Conservation (phyloP, 495 filamentous ascomycete species). For the Lineolata rhizophorae region DNA sequence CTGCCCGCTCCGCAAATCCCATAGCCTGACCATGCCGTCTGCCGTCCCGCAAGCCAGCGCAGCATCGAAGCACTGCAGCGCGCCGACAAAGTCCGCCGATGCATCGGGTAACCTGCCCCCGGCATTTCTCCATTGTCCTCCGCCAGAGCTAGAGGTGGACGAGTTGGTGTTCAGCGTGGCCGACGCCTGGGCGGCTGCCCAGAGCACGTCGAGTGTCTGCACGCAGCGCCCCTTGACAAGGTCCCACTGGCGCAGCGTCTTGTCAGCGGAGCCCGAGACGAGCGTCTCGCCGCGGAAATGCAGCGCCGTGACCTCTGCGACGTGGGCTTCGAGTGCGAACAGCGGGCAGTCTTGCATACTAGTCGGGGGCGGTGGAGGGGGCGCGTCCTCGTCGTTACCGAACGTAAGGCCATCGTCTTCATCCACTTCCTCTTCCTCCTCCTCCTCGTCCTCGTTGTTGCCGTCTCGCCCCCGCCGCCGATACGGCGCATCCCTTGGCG, state of each 20-base stretch:
- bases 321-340: constrained; percentile 70
- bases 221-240: constrained; percentile 85
- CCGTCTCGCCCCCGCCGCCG: not conserved
- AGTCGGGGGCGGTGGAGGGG: constrained; percentile 37
- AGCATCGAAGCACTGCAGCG: constrained; percentile 89
- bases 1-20: constrained; percentile 91
- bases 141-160: constrained; percentile 6
- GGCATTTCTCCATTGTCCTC: constrained; percentile 28
- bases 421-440: constrained; percentile 36
- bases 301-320: constrained; percentile 85
- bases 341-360: constrained; percentile 75
- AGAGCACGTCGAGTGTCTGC: constrained; percentile 95
- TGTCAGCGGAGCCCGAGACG: constrained; percentile 89
- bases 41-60: constrained; percentile 95
- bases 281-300: constrained; percentile 75
- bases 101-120: constrained; percentile 36
- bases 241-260: constrained; percentile 96
- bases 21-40: constrained; percentile 91
- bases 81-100: constrained; percentile 80
- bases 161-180: constrained; percentile 33
- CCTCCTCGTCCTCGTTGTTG: constrained; percentile 38
- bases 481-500: constrained; percentile 29
- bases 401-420: constrained; percentile 31
- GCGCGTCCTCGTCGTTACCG: constrained; percentile 34
- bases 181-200: constrained; percentile 85